Conservation (phyloP, 1,284 basidiomycete genomes). For the Boletus mariae region DNA sequence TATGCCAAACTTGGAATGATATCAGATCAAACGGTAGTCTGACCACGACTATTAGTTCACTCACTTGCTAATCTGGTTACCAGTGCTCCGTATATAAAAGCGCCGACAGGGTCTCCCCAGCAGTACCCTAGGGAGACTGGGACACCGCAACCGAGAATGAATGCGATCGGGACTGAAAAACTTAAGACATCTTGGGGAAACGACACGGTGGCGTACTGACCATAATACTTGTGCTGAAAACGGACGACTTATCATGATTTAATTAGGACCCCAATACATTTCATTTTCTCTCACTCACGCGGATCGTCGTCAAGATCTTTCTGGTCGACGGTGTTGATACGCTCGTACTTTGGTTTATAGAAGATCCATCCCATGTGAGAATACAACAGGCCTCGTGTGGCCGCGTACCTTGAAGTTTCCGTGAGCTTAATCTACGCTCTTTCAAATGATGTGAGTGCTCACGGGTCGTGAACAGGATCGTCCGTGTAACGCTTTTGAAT, state of each 20-base stretch:
- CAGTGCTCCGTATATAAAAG: not conserved
- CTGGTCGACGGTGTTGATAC: conserved; percentile 54
- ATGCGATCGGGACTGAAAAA: not conserved
- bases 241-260: conserved; percentile 53
- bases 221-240: conserved; percentile 70
- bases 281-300: not conserved
- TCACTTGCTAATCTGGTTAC: not conserved
- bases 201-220: conserved; percentile 33
- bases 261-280: not conserved
- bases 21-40: no score
- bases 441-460: not conserved
- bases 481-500: not conserved
- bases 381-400: conserved; percentile 67
- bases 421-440: not conserved
- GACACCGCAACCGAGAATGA: not conserved
- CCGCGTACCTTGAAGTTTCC: conserved; percentile 32
- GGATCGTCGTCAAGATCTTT: conserved; percentile 68
- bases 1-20: not conserved
- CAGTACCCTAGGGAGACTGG: not conserved
- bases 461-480: not conserved
- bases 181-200: not conserved
- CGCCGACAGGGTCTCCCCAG: not conserved
- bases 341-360: conserved; percentile 66
- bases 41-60: not conserved
- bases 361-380: conserved; percentile 82